Evolutionary conservation across 306 rosid genomes (phyloP).

Genomic region (Rosa chinensis): DNA sequence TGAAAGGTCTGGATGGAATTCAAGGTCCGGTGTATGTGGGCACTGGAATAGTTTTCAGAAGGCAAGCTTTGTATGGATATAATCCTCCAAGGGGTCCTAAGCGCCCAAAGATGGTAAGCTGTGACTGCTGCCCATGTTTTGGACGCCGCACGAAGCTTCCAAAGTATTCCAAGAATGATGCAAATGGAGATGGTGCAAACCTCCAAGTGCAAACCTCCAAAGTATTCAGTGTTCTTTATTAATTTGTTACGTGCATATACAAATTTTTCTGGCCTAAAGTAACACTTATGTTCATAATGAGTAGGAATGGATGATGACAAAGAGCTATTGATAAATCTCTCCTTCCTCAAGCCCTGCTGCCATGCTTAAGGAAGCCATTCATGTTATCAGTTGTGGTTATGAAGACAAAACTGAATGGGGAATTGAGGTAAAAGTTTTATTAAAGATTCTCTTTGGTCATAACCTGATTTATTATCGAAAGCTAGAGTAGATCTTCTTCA

Average conservation of each 20-base stretch:
- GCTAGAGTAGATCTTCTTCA: background rate
- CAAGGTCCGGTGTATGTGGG: conserved; percentile 98
- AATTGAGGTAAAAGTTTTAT: conserved; percentile 52
- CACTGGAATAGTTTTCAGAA: conserved; percentile 91
- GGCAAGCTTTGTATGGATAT: conserved; percentile 93
- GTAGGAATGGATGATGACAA: conserved; percentile 74
- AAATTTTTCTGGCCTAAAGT: background rate
- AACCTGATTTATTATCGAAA: background rate
- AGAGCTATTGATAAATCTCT: conserved; percentile 75
- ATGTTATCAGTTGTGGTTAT: conserved; percentile 84
- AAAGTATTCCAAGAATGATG: conserved; percentile 57
- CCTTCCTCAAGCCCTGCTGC: conserved; percentile 77
- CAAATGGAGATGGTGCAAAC: conserved; percentile 60
- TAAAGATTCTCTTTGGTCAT: too few relatives aligned
- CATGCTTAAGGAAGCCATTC: conserved; percentile 91
- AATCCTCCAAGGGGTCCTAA: conserved; percentile 86
- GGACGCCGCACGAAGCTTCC: conserved; percentile 80
- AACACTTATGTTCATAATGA: background rate
- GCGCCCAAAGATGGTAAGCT: conserved; percentile 94
- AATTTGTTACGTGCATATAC: background rate
- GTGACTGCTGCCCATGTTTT: conserved; percentile 91
- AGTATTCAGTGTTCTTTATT: background rate
- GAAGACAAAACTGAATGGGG: conserved; percentile 99
- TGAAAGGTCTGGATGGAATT: conserved; percentile 95
- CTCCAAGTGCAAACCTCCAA: conserved; percentile 33